Evolutionary conservation across 257 asterid species (phyloP).

Genomic region (Verbena officinalis): DNA sequence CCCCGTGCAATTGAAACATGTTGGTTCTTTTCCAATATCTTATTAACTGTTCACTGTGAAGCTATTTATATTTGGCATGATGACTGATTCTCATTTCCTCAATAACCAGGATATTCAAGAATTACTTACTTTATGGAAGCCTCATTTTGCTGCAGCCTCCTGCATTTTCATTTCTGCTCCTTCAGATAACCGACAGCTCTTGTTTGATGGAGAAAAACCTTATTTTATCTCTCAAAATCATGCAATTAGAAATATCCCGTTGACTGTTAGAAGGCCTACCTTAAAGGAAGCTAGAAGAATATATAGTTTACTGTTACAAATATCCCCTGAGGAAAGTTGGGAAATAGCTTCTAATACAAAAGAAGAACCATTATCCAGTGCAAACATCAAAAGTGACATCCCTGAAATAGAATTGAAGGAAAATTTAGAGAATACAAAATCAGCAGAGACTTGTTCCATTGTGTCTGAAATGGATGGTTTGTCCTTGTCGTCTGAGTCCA

Average conservation of each 20-base stretch:
- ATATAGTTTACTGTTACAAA: constrained; percentile 66
- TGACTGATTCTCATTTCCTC: constrained; percentile 31
- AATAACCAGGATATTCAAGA: constrained; percentile 81
- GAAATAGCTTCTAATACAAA: constrained; percentile 36
- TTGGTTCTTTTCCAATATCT: not conserved
- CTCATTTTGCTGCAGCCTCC: constrained; percentile 66
- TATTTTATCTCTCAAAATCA: constrained; percentile 55
- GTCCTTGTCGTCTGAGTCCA: constrained; percentile 40
- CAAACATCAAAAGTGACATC: constrained; percentile 23
- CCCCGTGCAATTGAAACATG: not conserved
- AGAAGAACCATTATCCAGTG: constrained; percentile 41
- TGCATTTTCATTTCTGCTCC: constrained; percentile 78
- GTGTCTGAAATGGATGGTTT: constrained; percentile 39
- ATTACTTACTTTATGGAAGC: constrained; percentile 75
- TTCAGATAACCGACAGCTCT: constrained; percentile 74
- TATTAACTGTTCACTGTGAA: not conserved
- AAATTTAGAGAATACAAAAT: constrained; percentile 34
- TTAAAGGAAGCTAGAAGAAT: constrained; percentile 78
- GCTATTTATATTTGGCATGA: constrained; percentile 16
- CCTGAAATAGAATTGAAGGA: constrained; percentile 34
- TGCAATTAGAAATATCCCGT: constrained; percentile 75
- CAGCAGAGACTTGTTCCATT: constrained; percentile 35
- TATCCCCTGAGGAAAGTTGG: constrained; percentile 56
- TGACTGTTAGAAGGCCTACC: constrained; percentile 91
- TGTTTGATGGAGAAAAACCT: constrained; percentile 82